A percentile compares a stretch with the other conserved stretches of the same genome.
phyloP scores from a whole-genome alignment of 2,329 filamentous ascomycete species.

The Tolypocladium sp. region DNA sequence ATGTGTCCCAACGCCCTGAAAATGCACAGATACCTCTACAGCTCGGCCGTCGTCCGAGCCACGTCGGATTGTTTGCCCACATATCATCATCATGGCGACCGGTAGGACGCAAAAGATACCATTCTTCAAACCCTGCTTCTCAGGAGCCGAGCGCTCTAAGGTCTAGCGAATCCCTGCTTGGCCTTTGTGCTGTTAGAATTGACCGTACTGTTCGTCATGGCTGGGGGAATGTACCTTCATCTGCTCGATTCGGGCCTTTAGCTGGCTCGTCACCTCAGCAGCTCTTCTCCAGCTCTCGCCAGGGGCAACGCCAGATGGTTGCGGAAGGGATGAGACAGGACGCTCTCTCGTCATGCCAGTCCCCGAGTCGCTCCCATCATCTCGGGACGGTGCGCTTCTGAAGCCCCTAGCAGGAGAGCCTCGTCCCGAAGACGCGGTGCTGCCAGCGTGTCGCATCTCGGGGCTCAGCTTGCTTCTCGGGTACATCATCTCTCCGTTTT shows the following conservation, averaged over 20 bases:
- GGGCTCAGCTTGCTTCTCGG: constrained; percentile 44
- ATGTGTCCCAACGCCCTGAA: constrained; percentile 23
- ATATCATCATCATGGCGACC: constrained; percentile 3
- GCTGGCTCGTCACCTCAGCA: constrained; percentile 92
- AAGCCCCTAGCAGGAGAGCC: constrained; percentile 51
- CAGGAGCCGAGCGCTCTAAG: constrained; percentile 8
- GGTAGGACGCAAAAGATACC: not conserved
- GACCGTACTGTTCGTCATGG: not conserved
- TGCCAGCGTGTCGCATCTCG: constrained; percentile 42
- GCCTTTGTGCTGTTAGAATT: constrained; percentile 7
- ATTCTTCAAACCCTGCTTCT: not conserved
- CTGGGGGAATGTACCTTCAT: constrained; percentile 64
- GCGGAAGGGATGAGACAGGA: constrained; percentile 25
- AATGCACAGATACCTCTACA: constrained; percentile 16
- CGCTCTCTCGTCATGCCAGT: constrained; percentile 18
- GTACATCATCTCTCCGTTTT: constrained; percentile 51
- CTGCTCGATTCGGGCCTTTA: constrained; percentile 95
- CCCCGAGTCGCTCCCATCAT: constrained; percentile 22
- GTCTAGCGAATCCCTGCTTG: constrained; percentile 20
- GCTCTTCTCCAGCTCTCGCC: constrained; percentile 92
- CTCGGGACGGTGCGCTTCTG: constrained; percentile 26
- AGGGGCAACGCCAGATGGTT: constrained; percentile 21
- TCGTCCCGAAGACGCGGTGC: constrained; percentile 43
- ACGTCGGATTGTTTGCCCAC: not conserved
- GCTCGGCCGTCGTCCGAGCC: not conserved